phyloP scores from a whole-genome alignment of 1,284 basidiomycete species.

The Cystobasidiaceae sp. region DNA sequence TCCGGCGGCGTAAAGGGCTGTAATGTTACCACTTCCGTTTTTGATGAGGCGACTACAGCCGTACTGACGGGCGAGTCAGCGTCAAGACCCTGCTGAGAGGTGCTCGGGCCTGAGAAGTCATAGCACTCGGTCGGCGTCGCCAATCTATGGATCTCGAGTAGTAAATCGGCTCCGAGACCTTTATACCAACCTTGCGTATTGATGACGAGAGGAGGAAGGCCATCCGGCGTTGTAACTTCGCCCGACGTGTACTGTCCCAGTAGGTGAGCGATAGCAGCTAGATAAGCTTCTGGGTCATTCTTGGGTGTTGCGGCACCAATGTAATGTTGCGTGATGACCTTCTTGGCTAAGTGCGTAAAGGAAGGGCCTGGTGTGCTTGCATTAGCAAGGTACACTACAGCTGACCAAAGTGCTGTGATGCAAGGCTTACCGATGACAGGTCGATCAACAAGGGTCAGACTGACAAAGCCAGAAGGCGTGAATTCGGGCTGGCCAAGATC shows the following conservation, averaged over 20 bases:
- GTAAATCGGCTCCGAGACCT: slow-evolving; percentile 81
- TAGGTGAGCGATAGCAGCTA: slow-evolving; percentile 62
- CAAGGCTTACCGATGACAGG: slow-evolving; percentile 61
- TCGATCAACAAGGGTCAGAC: slow-evolving; percentile 64
- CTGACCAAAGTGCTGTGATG: not conserved
- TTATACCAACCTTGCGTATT: slow-evolving; percentile 98
- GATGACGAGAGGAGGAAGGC: slow-evolving; percentile 69
- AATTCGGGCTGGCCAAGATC: slow-evolving; percentile 94
- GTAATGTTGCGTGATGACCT: slow-evolving; percentile 70
- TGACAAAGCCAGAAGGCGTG: slow-evolving; percentile 76
- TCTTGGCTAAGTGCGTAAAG: slow-evolving; percentile 67
- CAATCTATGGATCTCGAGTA: slow-evolving; percentile 59
- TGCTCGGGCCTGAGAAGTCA: not conserved
- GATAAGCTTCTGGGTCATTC: slow-evolving; percentile 71
- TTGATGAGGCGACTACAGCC: not conserved
- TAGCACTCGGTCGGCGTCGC: slow-evolving; percentile 59
- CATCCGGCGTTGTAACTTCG: slow-evolving; percentile 36
- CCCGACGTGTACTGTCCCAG: slow-evolving; percentile 58
- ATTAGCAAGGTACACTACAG: not conserved
- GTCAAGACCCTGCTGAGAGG: not conserved
- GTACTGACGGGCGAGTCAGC: not conserved
- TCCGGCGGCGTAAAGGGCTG: slow-evolving; percentile 44
- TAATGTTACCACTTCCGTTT: slow-evolving; percentile 35
- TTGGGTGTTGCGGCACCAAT: slow-evolving; percentile 74
- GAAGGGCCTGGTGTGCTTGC: slow-evolving; percentile 61